phyloP scores from a whole-genome alignment of 139 green algal species.

The Gonium pectorale region DNA sequence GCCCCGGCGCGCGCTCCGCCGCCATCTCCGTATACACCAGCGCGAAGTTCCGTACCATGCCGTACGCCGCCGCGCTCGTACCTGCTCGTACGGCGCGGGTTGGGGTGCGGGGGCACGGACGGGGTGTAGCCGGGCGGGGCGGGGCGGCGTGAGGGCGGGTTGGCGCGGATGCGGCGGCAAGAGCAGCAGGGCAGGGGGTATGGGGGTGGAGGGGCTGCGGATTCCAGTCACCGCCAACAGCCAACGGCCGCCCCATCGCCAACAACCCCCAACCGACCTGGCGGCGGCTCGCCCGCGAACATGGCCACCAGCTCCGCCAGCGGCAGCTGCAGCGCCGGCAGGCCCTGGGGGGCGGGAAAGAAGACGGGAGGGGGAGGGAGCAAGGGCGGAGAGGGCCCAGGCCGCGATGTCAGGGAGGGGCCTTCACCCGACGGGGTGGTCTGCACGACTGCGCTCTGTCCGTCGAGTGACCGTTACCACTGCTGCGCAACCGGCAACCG shows the following conservation, averaged over 20 bases:
- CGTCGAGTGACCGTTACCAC: not conserved
- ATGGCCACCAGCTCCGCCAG: slow-evolving; percentile 73
- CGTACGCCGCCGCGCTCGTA: not conserved
- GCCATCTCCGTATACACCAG: slow-evolving; percentile 90
- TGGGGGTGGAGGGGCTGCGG: too few species aligned
- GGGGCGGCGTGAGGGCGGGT: too few species aligned
- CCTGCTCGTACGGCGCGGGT: not conserved
- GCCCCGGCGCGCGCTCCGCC: slow-evolving; percentile 59
- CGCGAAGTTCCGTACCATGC: slow-evolving; percentile 82
- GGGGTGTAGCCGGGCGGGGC: too few species aligned
- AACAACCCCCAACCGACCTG: not conserved
- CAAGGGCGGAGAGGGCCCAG: not conserved
- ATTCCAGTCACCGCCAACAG: too few species aligned
- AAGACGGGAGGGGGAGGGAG: not conserved
- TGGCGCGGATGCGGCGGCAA: too few species aligned
- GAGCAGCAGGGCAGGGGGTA: too few species aligned
- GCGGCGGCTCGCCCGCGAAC: not conserved
- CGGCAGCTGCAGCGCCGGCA: slow-evolving; percentile 75
- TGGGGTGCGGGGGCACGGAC: not conserved
- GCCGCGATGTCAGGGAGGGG: too few species aligned
- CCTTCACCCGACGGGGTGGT: too few species aligned
- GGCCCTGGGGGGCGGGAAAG: not conserved
- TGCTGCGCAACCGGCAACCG: not conserved
- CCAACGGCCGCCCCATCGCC: not conserved
- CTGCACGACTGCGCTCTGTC: too few species aligned